phyloP scores from a whole-genome alignment of 2,329 filamentous ascomycete genomes.

The Tothia fuscella region DNA sequence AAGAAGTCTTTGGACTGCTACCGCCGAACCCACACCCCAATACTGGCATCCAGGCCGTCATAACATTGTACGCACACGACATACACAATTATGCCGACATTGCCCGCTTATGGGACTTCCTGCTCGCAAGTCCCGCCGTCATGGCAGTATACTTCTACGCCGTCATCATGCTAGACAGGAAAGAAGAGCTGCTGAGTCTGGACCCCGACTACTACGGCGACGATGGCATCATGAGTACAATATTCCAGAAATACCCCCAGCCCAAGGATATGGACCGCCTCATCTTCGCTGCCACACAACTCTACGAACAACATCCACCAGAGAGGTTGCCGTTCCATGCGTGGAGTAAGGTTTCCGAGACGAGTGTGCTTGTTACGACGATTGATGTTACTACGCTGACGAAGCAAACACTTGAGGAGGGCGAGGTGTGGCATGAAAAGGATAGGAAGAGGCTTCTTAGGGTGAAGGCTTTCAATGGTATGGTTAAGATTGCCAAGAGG shows the following conservation, averaged over 20 bases:
- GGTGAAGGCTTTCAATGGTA: slow-evolving; percentile 45
- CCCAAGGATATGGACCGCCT: slow-evolving; percentile 70
- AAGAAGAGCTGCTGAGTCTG: slow-evolving; percentile 76
- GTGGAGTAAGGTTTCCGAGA: slow-evolving; percentile 61
- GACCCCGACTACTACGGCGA: slow-evolving; percentile 75
- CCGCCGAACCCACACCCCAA: slow-evolving; percentile 66
- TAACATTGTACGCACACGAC: slow-evolving; percentile 95
- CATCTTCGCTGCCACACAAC: slow-evolving; percentile 50
- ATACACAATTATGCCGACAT: slow-evolving; percentile 85
- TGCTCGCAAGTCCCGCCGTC: slow-evolving; percentile 76
- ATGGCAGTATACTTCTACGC: slow-evolving; percentile 88
- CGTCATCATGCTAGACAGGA: slow-evolving; percentile 66
- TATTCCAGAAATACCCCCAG: slow-evolving; percentile 74
- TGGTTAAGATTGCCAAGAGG: slow-evolving; percentile 27
- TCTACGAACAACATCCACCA: slow-evolving; percentile 60
- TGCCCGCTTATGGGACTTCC: slow-evolving; percentile 79
- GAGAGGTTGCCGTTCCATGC: slow-evolving; percentile 48
- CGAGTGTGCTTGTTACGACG: slow-evolving; percentile 76
- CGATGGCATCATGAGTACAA: slow-evolving; percentile 82
- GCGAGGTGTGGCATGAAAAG: slow-evolving; percentile 41
- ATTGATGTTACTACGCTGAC: slow-evolving; percentile 29
- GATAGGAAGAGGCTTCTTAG: slow-evolving; percentile 63
- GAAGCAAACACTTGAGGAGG: slow-evolving; percentile 38
- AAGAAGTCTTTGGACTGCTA: slow-evolving; percentile 61
- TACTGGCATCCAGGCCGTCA: slow-evolving; percentile 74